phyloP scores from a whole-genome alignment of 2,329 filamentous ascomycete genomes.

The Graphium sp. region DNA sequence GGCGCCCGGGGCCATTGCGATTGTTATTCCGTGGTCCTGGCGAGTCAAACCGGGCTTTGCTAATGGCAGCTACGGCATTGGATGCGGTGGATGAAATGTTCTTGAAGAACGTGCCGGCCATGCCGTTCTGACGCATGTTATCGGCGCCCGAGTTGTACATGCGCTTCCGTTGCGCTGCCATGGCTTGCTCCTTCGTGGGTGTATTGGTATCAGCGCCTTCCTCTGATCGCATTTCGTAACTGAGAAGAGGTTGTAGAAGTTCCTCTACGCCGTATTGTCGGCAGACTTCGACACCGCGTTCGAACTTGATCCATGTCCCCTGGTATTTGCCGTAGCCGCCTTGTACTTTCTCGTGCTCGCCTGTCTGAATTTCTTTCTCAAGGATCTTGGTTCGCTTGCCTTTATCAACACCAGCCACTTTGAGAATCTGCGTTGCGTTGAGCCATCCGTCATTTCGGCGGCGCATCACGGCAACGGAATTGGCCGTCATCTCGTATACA shows the following conservation, averaged over 20 bases:
- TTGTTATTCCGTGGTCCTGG: slow-evolving; percentile 48
- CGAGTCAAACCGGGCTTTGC: slow-evolving; percentile 87
- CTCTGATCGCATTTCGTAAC: slow-evolving; percentile 66
- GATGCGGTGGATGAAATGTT: slow-evolving; percentile 90
- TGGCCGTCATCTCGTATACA: slow-evolving; percentile 98
- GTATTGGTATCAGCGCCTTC: slow-evolving; percentile 69
- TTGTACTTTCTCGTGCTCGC: slow-evolving; percentile 96
- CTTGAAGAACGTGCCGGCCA: slow-evolving; percentile 85
- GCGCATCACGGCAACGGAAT: slow-evolving; percentile 86
- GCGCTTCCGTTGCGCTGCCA: slow-evolving; percentile 87
- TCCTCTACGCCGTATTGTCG: slow-evolving; percentile 66
- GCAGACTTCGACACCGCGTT: slow-evolving; percentile 83
- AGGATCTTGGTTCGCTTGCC: slow-evolving; percentile 94
- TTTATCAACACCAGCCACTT: slow-evolving; percentile 93
- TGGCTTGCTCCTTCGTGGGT: slow-evolving; percentile 95
- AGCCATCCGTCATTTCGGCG: slow-evolving; percentile 89
- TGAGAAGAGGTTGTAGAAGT: slow-evolving; percentile 54
- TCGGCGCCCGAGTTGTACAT: slow-evolving; percentile 57
- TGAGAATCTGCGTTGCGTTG: slow-evolving; percentile 95
- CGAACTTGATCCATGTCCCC: slow-evolving; percentile 95
- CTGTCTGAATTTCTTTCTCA: slow-evolving; percentile 92
- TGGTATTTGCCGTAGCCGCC: slow-evolving; percentile 98
- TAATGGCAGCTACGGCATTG: slow-evolving; percentile 87
- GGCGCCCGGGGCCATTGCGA: slow-evolving; percentile 42
- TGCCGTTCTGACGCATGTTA: slow-evolving; percentile 49